Conservation (phyloP, 2,329 filamentous ascomycete genomes). For the Fusarium equiseti region DNA sequence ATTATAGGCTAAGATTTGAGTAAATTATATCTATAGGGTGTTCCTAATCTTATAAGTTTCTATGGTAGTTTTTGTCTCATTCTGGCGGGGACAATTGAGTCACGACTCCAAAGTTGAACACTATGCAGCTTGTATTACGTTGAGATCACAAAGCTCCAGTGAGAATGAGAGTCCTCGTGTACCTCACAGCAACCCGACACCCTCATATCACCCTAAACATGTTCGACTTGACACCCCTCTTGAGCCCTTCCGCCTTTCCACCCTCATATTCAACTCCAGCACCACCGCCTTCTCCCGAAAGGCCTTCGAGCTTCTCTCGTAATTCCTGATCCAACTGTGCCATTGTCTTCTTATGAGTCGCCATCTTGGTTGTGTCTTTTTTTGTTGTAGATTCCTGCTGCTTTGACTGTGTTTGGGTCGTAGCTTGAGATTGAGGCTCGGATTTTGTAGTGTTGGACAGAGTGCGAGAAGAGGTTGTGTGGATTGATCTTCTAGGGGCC, state of each 20-base stretch:
- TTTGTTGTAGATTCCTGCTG: background rate
- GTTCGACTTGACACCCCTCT: constrained; percentile 78
- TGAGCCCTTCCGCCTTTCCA: constrained; percentile 78
- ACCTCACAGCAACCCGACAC: background rate
- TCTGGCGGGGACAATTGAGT: fast-evolving
- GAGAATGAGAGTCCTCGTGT: background rate
- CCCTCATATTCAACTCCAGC: constrained; percentile 81
- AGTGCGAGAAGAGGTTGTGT: fast-evolving
- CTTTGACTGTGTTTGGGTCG: background rate
- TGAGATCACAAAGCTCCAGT: fast-evolving
- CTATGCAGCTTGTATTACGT: background rate
- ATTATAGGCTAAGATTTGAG: too few relatives aligned
- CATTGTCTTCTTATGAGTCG: constrained; percentile 62
- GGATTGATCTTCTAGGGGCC: fast-evolving
- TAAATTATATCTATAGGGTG: too few relatives aligned
- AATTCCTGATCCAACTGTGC: constrained; percentile 76
- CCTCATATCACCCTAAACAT: constrained; percentile 77
- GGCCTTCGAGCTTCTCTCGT: constrained; percentile 71
- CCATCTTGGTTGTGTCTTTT: background rate
- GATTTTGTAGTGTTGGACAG: fast-evolving
- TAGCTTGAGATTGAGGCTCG: background rate
- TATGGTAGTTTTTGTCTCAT: too few relatives aligned
- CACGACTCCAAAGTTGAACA: fast-evolving
- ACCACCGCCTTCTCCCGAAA: constrained; percentile 77
- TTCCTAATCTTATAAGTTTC: too few relatives aligned